These are phyloP conservation scores for Xenoacremonium recifei DNA, from an alignment of 2,329 filamentous ascomycete species.

Conservation along the genomic window DNA sequence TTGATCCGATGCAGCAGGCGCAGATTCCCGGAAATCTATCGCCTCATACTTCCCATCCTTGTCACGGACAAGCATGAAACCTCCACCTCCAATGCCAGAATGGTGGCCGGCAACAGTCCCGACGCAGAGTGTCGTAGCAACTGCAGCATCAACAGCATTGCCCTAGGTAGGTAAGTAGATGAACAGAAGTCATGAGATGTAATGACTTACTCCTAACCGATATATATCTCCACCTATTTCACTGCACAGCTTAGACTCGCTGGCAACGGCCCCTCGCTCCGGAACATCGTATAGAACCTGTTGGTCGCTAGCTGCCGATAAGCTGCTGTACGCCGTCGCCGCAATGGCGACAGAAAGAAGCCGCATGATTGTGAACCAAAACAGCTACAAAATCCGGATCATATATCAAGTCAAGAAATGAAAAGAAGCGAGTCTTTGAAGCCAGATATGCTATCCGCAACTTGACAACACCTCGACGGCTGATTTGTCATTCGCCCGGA, in stretches of 20 bases:
- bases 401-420: too few species aligned
- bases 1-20: conserved; percentile 75
- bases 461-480: too few species aligned
- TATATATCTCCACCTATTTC: not conserved
- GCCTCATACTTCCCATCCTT: conserved; percentile 76
- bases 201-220: conserved; percentile 41
- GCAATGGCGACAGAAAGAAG: too few species aligned
- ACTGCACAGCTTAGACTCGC: conserved; percentile 66
- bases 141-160: conserved; percentile 74
- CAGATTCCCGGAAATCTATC: conserved; percentile 87
- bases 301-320: too few species aligned
- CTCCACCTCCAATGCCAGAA: conserved; percentile 82
- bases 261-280: conserved; percentile 68
- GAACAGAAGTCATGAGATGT: not conserved
- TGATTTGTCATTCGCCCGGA: too few species aligned
- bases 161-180: conserved; percentile 41
- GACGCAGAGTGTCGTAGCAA: conserved; percentile 72
- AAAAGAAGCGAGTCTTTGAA: too few species aligned
- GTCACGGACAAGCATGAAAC: conserved; percentile 80
- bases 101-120: conserved; percentile 77
- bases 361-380: too few species aligned
- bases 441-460: too few species aligned
- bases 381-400: too few species aligned
- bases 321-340: too few species aligned
- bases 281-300: too few species aligned